A percentile compares a stretch with the other conserved stretches of the same genome.
Conservation (phyloP, 78 protist species). For the Dictyostelium intermedium region DNA sequence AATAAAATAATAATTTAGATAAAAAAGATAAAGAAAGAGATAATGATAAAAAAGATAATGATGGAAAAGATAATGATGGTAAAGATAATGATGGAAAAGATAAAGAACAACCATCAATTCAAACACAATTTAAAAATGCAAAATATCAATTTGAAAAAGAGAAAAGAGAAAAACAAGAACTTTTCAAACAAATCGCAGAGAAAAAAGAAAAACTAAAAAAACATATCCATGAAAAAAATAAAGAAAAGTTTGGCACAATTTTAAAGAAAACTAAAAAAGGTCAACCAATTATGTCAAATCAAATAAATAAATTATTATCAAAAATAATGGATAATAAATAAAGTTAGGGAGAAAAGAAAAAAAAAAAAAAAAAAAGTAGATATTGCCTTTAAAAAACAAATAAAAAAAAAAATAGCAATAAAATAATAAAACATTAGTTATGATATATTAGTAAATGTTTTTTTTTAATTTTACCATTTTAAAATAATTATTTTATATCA, state of each 20-base stretch:
- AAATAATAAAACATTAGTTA: too few relatives aligned
- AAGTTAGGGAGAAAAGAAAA: background rate
- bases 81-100: background rate
- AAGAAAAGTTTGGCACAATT: background rate
- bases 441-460: too few relatives aligned
- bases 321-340: background rate
- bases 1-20: too few relatives aligned
- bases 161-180: constrained; percentile 14
- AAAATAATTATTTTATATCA: background rate
- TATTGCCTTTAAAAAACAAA: too few relatives aligned
- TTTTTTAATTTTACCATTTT: too few relatives aligned
- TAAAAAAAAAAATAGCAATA: too few relatives aligned
- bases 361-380: too few relatives aligned
- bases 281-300: constrained; percentile 22
- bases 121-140: constrained; percentile 13
- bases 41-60: background rate
- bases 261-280: constrained; percentile 21
- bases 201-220: background rate
- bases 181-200: background rate
- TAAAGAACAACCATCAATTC: background rate
- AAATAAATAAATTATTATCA: constrained; percentile 1
- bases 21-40: too few relatives aligned
- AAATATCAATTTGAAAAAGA: background rate
- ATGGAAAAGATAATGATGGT: background rate
- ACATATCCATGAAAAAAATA: background rate